These are phyloP conservation scores for Pelagophyceae sp. DNA, from an alignment of 352 stramenopile genomes.

Conservation along the genomic window DNA sequence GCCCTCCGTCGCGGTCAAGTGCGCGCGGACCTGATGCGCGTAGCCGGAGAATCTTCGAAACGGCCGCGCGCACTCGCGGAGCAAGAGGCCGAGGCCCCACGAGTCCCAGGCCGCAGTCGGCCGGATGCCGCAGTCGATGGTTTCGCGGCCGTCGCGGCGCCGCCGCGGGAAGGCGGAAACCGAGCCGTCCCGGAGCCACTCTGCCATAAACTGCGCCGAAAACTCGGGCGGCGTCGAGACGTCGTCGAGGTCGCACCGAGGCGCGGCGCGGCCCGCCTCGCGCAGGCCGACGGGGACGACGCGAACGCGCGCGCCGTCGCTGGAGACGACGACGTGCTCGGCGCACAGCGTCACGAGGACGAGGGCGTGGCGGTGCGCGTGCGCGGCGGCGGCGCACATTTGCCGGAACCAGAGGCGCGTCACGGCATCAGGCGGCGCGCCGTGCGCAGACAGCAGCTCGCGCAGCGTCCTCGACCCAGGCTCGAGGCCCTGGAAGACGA, in stretches of 20 bases:
- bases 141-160: neutral
- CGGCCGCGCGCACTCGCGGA: neutral
- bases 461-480: neutral
- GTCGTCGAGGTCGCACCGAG: neutral
- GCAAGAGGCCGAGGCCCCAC: neutral
- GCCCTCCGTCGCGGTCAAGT: neutral
- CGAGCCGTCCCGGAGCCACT: too few species aligned
- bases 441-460: neutral
- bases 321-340: neutral
- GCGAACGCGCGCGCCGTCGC: neutral
- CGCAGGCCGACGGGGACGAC: neutral
- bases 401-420: neutral
- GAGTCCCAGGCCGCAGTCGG: neutral
- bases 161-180: neutral
- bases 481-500: neutral
- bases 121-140: neutral
- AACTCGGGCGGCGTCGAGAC: slow-evolving; percentile 6
- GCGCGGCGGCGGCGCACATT: neutral
- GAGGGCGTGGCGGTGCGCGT: neutral
- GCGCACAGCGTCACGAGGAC: neutral
- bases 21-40: neutral
- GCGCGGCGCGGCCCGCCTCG: neutral
- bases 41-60: neutral
- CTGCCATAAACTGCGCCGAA: neutral
- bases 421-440: neutral